Base-by-base conservation (phyloP, 2,329 filamentous ascomycete genomes). In the Ophiocordyceps unilateralis region DNA sequence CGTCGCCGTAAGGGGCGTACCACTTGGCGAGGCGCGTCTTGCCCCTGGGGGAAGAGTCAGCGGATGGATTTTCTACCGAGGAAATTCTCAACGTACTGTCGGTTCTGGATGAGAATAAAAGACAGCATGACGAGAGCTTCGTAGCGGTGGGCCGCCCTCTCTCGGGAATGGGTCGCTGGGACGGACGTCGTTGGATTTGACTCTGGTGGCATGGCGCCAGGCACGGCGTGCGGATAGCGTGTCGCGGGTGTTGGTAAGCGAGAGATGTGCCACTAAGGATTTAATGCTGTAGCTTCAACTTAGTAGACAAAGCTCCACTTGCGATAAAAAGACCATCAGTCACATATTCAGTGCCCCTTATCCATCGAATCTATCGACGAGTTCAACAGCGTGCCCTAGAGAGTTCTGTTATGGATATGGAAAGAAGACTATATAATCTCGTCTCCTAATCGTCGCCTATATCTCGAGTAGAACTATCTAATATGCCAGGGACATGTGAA, bases 21-120 rank as follows among this genome's bases (percentile, higher is more conserved):
- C 89, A 98, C 69, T 98, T 98, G 50, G 91, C 91, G 50, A 98
- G 75, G 54, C 91, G 83, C 54, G 91, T 98, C 70, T 98, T 98
- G 66, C 91, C 91, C 74, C 89, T 95, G 51, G 9, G 7, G 2
- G 12, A n/a, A 6, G 23, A 36, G 46, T 45, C 28, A 44, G 37
- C 44, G 44, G 43, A 2, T 43, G 36, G 40, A 20, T 9, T 14
- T 5, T n/a, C n/a, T 17, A 7, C 22, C 20, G 15, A 36, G 21
- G 17, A 17, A 15, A 9, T 1, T 3, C 32, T 9, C 22, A n/a
- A 51, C 60, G 43, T 63, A 89, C 83, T 93, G 86, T 52, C 85
- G 77, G 60, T 93, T 93, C 58, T 93, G 85, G 44, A 93, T 88
- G 49, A 93, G 69, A 51, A 93, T 89, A 57, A 93, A 93, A 43